Base-by-base conservation (phyloP, 768 basidiomycete species). In the Sporobolomyces pararoseus region DNA sequence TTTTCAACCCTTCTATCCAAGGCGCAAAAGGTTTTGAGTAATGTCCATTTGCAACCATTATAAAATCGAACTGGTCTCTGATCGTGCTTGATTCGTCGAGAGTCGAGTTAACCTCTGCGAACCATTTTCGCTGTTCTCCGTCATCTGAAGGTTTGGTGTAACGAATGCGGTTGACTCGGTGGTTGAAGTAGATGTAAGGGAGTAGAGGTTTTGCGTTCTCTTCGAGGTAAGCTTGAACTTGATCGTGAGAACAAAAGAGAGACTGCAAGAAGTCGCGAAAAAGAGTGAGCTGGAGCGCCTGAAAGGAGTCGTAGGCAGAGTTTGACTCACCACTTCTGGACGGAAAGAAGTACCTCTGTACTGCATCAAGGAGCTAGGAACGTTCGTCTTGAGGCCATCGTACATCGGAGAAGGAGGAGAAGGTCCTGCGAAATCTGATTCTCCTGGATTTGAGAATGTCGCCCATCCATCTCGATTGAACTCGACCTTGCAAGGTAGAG, bases 21-120 rank as follows among this genome's bases (percentile, higher is more conserved):
- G 80, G 80, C 9, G 81, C 75, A 69, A 76, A 80, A 2, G 78
- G 77, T 64, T 80, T 78, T 12, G 68, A 68, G 32, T 75, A 72
- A 54, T 80, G 80, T 14, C 80, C 80, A 68, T 80, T 80, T 4
- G 77, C 71, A n/a, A 79, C 66, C 29, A 75, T 73, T 21, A 81
- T 77, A 34, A 63, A 77, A 58, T 81, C 80, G 57, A 76, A 78
- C 57, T 74, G 70, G 16, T 78, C 77, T 1, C 0, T 13, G 12
- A 32, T 4, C 37, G 44, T 5, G 1, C 25, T 58, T 4, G 57
- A 32, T 46, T 35, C n/a, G 10, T 31, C 37, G 31, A 54, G n/a
- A 7, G 62, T 50, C 46, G 65, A 65, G 10, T 39, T 44, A 19
- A 54, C 44, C 23, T 72, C 57, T 25, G 71, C 64, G 39, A 42